Base-by-base conservation (phyloP, 2,329 filamentous ascomycete genomes). In the Myrmaecium sp. region DNA sequence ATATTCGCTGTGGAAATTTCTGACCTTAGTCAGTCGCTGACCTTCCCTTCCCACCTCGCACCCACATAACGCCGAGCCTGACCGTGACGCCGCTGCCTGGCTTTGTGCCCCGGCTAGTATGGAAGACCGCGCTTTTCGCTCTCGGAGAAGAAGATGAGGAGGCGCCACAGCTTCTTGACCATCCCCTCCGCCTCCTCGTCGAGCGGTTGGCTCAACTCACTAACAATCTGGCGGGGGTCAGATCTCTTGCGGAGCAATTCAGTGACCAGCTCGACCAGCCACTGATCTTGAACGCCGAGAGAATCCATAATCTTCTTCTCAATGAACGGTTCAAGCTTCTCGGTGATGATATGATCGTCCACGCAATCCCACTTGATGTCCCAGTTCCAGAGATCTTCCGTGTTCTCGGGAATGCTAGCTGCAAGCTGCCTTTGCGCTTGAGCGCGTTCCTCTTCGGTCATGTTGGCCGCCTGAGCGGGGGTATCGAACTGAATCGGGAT, bases 221-320 rank as follows among this genome's bases (percentile, higher is more conserved):
- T 80, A 12, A 86, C 80, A 40, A 98, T 52, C 29, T 78, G 78
- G 33, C 73, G 66, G n/a, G 89, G 80, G 35, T 65, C 66, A 14
- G 73, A 74, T 40, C 75, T 73, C 40, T 73, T 74, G 36, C 75
- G 69, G 35, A 98, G 58, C 52, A 92, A 82, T 42, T 83, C 77
- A 46, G 94, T 76, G 20, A 95, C 82, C 22, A 89, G 75, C 46
- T 93, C 84, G 17, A 98, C 83, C 25, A 98, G 61, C 57, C 94
- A 74, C 55, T 95, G 81, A 51, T 98, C 89, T 54, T 95, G 83
- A 31, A 98, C 79, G 32, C 91, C 91, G 25, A 98, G 66, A 42
- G 89, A 91, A 53, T 98, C 89, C 33, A 98, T 76, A 39, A 95
- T 81, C 65, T 95, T 98, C 67, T 92, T 92, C 60, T 93, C 83